Evolutionary conservation across 495 filamentous ascomycete species (phyloP), one percentile per base, ranked within the genome.

Genomic region (Tuber aestivum): DNA sequence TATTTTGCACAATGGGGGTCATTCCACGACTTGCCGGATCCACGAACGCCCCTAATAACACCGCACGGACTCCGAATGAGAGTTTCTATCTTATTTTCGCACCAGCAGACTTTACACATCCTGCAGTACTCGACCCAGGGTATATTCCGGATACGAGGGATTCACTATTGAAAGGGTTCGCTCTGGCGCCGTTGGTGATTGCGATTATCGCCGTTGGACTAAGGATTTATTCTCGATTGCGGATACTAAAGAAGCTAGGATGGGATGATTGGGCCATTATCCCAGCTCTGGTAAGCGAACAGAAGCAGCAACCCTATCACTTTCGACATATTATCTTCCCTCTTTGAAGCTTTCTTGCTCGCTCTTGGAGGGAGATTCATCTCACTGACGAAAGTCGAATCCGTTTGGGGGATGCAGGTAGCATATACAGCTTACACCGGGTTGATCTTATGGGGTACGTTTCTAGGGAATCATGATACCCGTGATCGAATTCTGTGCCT

Each of bases 261-360:
- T 65, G 56, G 56, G 56, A 65, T 16, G 56, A 65, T 65, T 65
- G 56, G 56, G 56, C 56, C n/a, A 65, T 65, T 65, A 65, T 65
- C 32, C 56, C 56, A 32, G 56, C 27, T 16, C 14, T 65, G 56
- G 56, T 65, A 18, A 65, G 56, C 32, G 56, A 35, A 35, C 12
- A 65, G 27, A 32, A 65, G 27, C 32, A 65, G 3, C n/a, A 35
- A 32, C 14, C 27, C 27, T 65, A 65, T 32, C 56, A 3, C 56
- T 65, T 35, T 16, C 0, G n/a, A 32, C 18, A 32, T 12, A 35
- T 32, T 32, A 65, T 35, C 56, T 32, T 0, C 5, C 16, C 56
- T 18, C 27, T 18, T 32, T 35, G 27, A 65, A 35, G 27, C n/a
- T 65, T 65, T 65, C 56, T 65, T 35, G n/a, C 12, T 65, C 27